Conservation (phyloP, 2,329 filamentous ascomycete species). For the Thyridium curvatum region DNA sequence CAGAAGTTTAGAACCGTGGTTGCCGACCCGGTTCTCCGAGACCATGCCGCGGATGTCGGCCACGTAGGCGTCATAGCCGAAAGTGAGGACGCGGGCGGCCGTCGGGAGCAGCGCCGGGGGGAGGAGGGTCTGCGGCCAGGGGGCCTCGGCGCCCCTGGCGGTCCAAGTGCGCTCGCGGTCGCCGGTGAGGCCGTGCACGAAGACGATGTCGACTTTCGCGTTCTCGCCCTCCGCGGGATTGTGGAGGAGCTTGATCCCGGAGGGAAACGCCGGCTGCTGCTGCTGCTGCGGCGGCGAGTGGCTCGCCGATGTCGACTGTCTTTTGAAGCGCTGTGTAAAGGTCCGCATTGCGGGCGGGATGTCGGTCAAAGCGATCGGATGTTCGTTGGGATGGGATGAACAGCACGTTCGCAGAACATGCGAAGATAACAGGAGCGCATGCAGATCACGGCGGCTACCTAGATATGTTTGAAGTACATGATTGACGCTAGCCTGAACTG, state of each 20-base stretch:
- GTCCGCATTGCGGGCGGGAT: too few species aligned
- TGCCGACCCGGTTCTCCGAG: slow-evolving; percentile 16
- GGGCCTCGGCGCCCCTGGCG: slow-evolving; percentile 10
- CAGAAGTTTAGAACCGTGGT: slow-evolving; percentile 22
- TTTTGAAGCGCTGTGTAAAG: too few species aligned
- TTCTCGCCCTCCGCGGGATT: slow-evolving; percentile 1
- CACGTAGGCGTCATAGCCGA: slow-evolving; percentile 24
- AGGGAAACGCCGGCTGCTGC: too few species aligned
- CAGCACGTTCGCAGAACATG: too few species aligned
- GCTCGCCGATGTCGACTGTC: too few species aligned
- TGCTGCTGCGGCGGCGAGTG: too few species aligned
- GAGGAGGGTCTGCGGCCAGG: slow-evolving; percentile 23
- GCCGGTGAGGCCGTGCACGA: slow-evolving; percentile 26
- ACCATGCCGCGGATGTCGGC: slow-evolving; percentile 15
- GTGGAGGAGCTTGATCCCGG: slow-evolving; percentile 10
- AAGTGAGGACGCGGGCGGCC: slow-evolving; percentile 21
- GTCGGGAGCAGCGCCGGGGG: slow-evolving; percentile 15
- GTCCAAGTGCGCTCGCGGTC: slow-evolving; percentile 25
- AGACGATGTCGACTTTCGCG: slow-evolving; percentile 14
- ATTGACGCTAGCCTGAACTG: too few species aligned
- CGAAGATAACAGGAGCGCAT: too few species aligned
- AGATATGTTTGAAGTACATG: too few species aligned
- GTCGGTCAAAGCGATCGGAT: too few species aligned
- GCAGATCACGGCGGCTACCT: too few species aligned
- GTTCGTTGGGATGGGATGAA: too few species aligned